Evolutionary conservation across 805 yeast species (phyloP).

Genomic region (Suhomyces vadensis): DNA sequence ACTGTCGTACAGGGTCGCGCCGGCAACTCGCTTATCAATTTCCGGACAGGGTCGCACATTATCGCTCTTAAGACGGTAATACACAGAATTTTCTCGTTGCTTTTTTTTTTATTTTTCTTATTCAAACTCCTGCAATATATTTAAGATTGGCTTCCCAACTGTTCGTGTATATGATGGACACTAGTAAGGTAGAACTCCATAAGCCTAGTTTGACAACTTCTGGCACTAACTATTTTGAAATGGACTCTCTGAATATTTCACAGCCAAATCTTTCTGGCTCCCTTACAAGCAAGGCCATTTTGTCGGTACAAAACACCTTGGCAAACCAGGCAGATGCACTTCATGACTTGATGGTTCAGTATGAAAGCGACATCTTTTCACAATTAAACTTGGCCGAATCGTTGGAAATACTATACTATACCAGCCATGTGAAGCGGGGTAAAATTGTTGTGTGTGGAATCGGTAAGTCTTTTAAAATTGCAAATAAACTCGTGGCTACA

Average conservation of each 20-base stretch:
- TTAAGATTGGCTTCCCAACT: too few species aligned
- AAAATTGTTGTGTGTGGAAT: slow-evolving; percentile 79
- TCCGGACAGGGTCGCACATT: too few species aligned
- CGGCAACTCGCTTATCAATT: too few species aligned
- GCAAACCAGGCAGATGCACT: slow-evolving; percentile 50
- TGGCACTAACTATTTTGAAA: neutral
- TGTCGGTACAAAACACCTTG: slow-evolving; percentile 43
- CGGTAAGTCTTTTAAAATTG: slow-evolving; percentile 83
- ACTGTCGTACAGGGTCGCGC: too few species aligned
- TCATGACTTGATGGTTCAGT: slow-evolving; percentile 45
- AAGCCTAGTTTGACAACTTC: too few species aligned
- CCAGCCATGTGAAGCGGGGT: slow-evolving; percentile 45
- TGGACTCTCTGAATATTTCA: too few species aligned
- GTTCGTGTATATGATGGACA: too few species aligned
- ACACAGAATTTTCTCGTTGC: too few species aligned
- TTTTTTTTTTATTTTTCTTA: too few species aligned
- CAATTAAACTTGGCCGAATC: slow-evolving; percentile 46
- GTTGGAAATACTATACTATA: slow-evolving; percentile 37
- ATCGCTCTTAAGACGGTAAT: too few species aligned
- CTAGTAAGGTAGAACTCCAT: too few species aligned
- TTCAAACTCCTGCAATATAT: too few species aligned
- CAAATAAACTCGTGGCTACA: slow-evolving; percentile 76
- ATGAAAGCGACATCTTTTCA: slow-evolving; percentile 45
- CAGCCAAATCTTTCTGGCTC: neutral
- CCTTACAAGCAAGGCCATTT: slow-evolving; percentile 20